phyloP scores from a whole-genome alignment of 352 stramenopile genomes.

The Globisporangium cederbergense region DNA sequence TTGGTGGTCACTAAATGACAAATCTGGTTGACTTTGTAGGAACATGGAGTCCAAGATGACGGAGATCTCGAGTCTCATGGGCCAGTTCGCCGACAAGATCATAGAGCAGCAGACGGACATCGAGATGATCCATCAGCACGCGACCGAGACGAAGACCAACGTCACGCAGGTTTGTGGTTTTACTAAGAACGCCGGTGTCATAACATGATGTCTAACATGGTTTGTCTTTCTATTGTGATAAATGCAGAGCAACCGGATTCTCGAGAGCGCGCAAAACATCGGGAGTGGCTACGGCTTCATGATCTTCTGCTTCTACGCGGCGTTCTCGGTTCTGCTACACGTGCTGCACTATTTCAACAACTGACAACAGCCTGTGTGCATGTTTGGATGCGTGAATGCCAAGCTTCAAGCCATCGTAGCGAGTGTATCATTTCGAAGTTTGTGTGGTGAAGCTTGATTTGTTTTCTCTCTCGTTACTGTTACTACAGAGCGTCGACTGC shows the following conservation, averaged over 20 bases:
- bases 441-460: background rate
- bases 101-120: slow-evolving; percentile 81
- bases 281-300: slow-evolving; percentile 79
- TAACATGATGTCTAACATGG: background rate
- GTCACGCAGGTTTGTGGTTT: slow-evolving; percentile 46
- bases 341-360: slow-evolving; percentile 81
- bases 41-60: slow-evolving; percentile 85
- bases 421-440: background rate
- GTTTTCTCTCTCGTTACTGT: slow-evolving; percentile 1
- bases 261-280: slow-evolving; percentile 75
- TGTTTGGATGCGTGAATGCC: background rate
- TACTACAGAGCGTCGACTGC: slow-evolving; percentile 69
- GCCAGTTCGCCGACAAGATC: slow-evolving; percentile 83
- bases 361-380: slow-evolving; percentile 22
- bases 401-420: background rate
- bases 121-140: slow-evolving; percentile 70
- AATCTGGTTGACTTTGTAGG: slow-evolving; percentile 22
- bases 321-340: slow-evolving; percentile 67
- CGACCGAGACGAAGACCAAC: slow-evolving; percentile 66
- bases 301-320: slow-evolving; percentile 84
- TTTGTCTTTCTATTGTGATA: background rate
- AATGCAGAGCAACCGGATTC: slow-evolving; percentile 63
- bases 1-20: background rate
- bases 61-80: slow-evolving; percentile 83
- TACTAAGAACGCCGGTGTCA: background rate